Conservation (phyloP, 2,329 filamentous ascomycete species). For the Penicillium polonicum region DNA sequence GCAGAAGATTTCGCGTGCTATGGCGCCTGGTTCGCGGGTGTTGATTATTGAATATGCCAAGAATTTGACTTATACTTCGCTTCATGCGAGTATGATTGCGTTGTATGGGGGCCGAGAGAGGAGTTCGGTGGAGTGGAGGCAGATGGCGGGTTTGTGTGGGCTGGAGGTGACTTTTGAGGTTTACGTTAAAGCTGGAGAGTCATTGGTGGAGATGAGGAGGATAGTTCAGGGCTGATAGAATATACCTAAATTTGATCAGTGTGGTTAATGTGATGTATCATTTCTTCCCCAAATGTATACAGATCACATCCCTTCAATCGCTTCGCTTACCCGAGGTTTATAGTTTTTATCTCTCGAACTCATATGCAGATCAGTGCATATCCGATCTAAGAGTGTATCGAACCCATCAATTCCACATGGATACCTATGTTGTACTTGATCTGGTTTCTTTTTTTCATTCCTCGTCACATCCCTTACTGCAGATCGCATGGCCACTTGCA, state of each 20-base stretch:
- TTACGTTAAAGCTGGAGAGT: conserved; percentile 35
- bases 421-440: not conserved
- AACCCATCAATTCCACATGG: not conserved
- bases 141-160: conserved; percentile 34
- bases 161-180: conserved; percentile 38
- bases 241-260: too few species aligned
- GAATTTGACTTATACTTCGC: conserved; percentile 35
- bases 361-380: not conserved
- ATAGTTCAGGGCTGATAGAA: not conserved
- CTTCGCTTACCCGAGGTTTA: not conserved
- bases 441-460: not conserved
- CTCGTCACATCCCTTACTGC: conserved; percentile 16
- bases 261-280: not conserved
- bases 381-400: not conserved
- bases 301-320: not conserved
- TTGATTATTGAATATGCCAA: conserved; percentile 41
- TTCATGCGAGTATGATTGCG: conserved; percentile 41
- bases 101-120: conserved; percentile 37
- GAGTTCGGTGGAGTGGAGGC: conserved; percentile 37
- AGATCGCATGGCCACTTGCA: conserved; percentile 7
- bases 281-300: not conserved
- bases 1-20: conserved; percentile 38
- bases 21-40: conserved; percentile 35
- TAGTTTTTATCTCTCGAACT: not conserved
- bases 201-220: conserved; percentile 38